Evolutionary conservation across 306 rosid genomes (phyloP), one percentile per base, ranked within the genome.

Genomic region (Trifolium fragiferum): DNA sequence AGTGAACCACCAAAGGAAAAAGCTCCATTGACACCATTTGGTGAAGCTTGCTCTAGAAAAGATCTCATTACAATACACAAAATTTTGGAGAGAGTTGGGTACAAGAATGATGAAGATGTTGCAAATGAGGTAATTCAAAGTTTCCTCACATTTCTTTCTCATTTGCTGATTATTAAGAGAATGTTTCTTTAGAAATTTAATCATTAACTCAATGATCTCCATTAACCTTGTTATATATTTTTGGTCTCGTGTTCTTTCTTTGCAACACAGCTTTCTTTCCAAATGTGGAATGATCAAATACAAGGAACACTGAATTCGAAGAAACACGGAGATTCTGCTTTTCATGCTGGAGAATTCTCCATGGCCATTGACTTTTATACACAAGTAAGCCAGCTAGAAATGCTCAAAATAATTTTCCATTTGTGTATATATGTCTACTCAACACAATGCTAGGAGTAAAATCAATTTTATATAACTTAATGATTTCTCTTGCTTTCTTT

Each of bases 201-300:
- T 27, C 32, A 27, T 27, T 27, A 27, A 27, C 4, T 27, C 32
- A 27, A 27, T 4, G 32, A 27, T 27, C 70, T 51, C 74, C 68
- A 13, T 35, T 44, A 32, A 19, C 30, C 70, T 23, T 60, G 73
- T 58, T 14, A 38, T 25, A 44, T 30, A 49, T 32, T n/a, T 33
- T 27, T 73, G 47, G 33, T 4, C 35, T 57, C 62, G 43, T 63
- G 1, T 25, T 37, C 65, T 71, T 76, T 58, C 23, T 20, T 77
- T 79, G 40, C 50, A 14, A 80, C 75, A 77, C 96, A 91, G 98
- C 97, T 94, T 68, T 94, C 98, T 51, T 94, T 94, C 86, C 98
- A 94, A 78, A 90, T 91, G 97, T 91, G 97, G 97, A 94, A 97
- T 66, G 89, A 86, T 78, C 97, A 94, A 84, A 84, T 91, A 87